These are phyloP conservation scores for Juglanconis oblonga DNA, from an alignment of 2,329 filamentous ascomycete species.

Conservation along the genomic window DNA sequence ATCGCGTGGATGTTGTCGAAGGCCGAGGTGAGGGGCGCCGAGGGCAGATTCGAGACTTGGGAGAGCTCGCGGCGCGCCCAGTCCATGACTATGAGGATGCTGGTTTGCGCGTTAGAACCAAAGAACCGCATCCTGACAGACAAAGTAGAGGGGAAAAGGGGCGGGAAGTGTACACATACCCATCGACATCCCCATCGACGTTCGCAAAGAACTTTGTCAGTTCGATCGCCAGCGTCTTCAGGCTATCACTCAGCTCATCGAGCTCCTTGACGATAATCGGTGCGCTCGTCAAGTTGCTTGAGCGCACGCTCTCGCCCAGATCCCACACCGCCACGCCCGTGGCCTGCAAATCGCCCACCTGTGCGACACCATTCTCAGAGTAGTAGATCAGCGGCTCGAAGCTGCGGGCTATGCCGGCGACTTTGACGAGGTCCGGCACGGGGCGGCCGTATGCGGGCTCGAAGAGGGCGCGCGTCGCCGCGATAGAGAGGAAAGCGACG, in stretches of 20 bases:
- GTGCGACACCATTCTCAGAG: conserved; percentile 81
- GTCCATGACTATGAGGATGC: conserved; percentile 92
- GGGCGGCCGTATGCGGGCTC: conserved; percentile 64
- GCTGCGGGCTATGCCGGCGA: conserved; percentile 82
- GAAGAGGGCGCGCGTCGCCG: conserved; percentile 63
- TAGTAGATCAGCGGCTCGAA: conserved; percentile 96
- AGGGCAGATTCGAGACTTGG: conserved; percentile 60
- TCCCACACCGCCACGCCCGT: conserved; percentile 95
- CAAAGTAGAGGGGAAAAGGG: neutral
- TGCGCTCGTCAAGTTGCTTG: conserved; percentile 87
- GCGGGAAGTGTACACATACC: conserved; percentile 40
- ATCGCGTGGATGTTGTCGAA: conserved; percentile 83
- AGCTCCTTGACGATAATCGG: conserved; percentile 81
- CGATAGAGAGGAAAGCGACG: conserved; percentile 61
- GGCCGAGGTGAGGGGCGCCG: conserved; percentile 63
- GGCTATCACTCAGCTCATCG: conserved; percentile 79
- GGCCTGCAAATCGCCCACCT: conserved; percentile 84
- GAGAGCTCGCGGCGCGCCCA: conserved; percentile 87
- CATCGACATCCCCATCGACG: conserved; percentile 89
- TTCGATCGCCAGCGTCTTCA: conserved; percentile 81
- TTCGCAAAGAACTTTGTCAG: conserved; percentile 90
- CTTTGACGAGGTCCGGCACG: conserved; percentile 83
- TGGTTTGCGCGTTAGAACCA: conserved; percentile 25
- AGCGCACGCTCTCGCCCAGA: conserved; percentile 82
- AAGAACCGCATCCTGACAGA: neutral